Evolutionary conservation across 352 stramenopile genomes (phyloP), one percentile per base, ranked within the genome.

Genomic region (Globisporangium spinosum): DNA sequence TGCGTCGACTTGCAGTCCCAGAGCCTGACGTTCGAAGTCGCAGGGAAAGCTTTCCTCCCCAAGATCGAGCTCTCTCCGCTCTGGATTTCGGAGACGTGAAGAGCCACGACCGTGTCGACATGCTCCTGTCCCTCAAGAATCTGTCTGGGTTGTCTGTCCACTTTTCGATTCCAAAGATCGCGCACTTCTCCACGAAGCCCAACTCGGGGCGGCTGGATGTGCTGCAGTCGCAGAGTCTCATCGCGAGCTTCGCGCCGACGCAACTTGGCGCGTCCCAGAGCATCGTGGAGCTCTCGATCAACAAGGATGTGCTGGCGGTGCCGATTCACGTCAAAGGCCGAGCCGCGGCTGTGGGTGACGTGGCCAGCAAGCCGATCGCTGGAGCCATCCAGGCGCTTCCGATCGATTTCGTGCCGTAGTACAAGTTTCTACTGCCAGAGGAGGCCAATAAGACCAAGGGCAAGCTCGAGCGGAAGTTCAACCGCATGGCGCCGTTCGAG

Each of bases 341-440:
- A 10, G 89, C 90, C 13, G 77, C 77, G n/a, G 70, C 69, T 0
- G 68, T 93, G 4, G 85, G 84, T 0, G 64, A 91, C 58, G 67
- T 53, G 13, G 59, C 65, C 47, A 70, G 40, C 7, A 64, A 79
- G 2, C 62, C 74, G 1, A 70, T 93, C 3, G 71, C 91, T 3
- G 79, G 89, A 6, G 90, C 90, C 0, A 75, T 73, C 0, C 71
- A 89, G 3, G 90, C 89, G 2, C 65, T 97, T 3, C 89, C 93
- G 0, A 75, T 69, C 2, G 89, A 98, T 68, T 98, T 98, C 63
- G 79, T 77, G 7, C 87, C 87, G 3, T 83, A 92, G 68, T 97
- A 89, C 73, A 97, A 97, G 67, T 98, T 98, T 38, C 68, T 97
- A n/a, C 69, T 92, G 5, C 72, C 81, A 0, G 89, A 95, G 0